These are phyloP conservation scores for Paracamarosporium sp. DNA, from an alignment of 2,329 filamentous ascomycete genomes.

Conservation along the genomic window DNA sequence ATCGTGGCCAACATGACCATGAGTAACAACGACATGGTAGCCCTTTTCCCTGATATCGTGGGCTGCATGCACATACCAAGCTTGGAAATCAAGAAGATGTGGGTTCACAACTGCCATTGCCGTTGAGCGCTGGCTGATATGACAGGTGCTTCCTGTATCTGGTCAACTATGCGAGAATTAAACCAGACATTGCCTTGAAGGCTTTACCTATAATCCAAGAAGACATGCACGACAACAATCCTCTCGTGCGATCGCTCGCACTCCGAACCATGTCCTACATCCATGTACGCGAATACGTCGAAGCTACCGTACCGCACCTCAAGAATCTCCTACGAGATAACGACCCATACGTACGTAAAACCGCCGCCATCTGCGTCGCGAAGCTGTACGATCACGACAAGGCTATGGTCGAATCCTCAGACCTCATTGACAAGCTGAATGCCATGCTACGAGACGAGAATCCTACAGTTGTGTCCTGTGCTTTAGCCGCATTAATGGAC, in stretches of 20 bases:
- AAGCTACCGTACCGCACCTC: conserved; percentile 83
- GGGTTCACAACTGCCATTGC: conserved; percentile 47
- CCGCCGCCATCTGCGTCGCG: conserved; percentile 92
- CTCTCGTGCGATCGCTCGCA: conserved; percentile 88
- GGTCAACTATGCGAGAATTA: conserved; percentile 95
- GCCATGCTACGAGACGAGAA: conserved; percentile 92
- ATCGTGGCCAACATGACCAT: conserved; percentile 99
- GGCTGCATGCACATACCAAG: conserved; percentile 93
- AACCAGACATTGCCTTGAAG: conserved; percentile 92
- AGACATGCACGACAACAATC: conserved; percentile 94
- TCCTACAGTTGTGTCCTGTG: conserved; percentile 94
- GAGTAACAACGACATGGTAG: conserved; percentile 99
- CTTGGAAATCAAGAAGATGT: conserved; percentile 99
- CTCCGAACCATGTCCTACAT: conserved; percentile 97
- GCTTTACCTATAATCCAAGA: conserved; percentile 86
- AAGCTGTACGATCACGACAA: conserved; percentile 98
- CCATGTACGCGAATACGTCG: conserved; percentile 94
- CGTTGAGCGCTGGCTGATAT: conserved; percentile 35
- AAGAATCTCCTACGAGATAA: conserved; percentile 82
- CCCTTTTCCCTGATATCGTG: conserved; percentile 93
- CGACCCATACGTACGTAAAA: conserved; percentile 97
- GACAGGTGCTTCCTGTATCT: conserved; percentile 94
- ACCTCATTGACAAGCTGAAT: conserved; percentile 92
- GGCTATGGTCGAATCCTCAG: conserved; percentile 85
- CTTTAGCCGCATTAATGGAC: conserved; percentile 89